Base-by-base conservation (phyloP, 768 basidiomycete genomes). In the Termitomyces sp. region DNA sequence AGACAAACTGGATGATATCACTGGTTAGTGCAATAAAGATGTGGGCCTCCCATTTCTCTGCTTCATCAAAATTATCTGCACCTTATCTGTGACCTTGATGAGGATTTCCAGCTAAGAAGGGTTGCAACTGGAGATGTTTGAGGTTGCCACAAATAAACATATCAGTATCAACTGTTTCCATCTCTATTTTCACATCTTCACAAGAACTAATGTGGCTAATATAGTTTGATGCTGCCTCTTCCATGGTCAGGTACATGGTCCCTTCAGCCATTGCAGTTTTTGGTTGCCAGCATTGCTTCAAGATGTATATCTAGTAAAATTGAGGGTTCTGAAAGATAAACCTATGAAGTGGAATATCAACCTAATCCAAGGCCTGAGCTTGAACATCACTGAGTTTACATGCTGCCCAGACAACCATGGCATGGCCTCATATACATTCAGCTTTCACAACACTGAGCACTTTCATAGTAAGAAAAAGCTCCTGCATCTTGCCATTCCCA, bases 401-500 rank as follows among this genome's bases (percentile, higher is more conserved):
- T 10, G 10, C 59, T 3, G 59, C 43, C 51, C 51, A 54, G 8
- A 54, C 59, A 32, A 60, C 32, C 12, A 40, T 51, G 17, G 58
- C 49, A 10, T 50, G 37, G 15, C 50, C 58, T n/a, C 36, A 9
- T 40, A 60, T 36, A 36, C 52, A 31, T 12, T 54, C 59, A 17
- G 59, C 40, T 17, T 34, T 60, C 20, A 29, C 10, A 29, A 54
- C 34, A 36, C 45, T 60, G 3, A 60, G 52, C 1, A 43, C 52
- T 5, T 49, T 38, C 4, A 25, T 36, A 7, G 52, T 60, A 20
- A 60, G 11, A 20, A 60, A 60, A 3, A 15, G 2, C 11, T 20
- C 59, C n/a, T 36, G 3, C 42, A 15, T 5, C 7, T 32, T 10
- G 4, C 36, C 36, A 37, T 37, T 37, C 36, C 36, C 6, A 37